Percentiles rank a stretch among this genome's conserved stretches.
Evolutionary conservation across 202 grass and related monocot species (phyloP).

Genomic region (Zizania palustris): DNA sequence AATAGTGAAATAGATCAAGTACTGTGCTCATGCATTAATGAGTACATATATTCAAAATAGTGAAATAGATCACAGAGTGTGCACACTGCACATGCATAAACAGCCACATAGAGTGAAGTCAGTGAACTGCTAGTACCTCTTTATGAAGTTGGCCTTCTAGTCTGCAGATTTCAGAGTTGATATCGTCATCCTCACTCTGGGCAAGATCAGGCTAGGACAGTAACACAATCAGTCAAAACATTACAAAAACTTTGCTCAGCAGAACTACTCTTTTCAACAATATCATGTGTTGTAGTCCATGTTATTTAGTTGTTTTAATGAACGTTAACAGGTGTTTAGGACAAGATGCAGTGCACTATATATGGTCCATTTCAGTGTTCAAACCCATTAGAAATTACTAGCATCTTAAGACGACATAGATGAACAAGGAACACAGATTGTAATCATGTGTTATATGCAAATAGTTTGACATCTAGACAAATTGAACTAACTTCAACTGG

Average conservation of each 20-base stretch:
- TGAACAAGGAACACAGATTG: background rate
- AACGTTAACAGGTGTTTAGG: conserved; percentile 17
- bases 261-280: conserved; percentile 13
- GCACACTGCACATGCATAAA: background rate
- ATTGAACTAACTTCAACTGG: conserved; percentile 16
- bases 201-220: conserved; percentile 76
- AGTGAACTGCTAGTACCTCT: conserved; percentile 59
- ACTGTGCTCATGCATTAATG: too few relatives aligned
- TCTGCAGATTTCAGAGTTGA: conserved; percentile 66
- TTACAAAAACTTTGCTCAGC: background rate
- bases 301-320: conserved; percentile 23
- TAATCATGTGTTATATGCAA: conserved; percentile 19
- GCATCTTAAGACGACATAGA: background rate
- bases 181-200: conserved; percentile 78
- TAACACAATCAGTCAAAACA: conserved; percentile 34
- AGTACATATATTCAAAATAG: conserved; percentile 29
- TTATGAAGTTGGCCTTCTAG: conserved; percentile 71
- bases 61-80: conserved; percentile 14
- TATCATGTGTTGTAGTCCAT: background rate
- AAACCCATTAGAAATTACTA: conserved; percentile 8
- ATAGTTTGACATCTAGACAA: conserved; percentile 14
- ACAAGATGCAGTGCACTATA: background rate
- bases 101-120: conserved; percentile 23
- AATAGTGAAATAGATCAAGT: conserved; percentile 25
- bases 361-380: conserved; percentile 11